A percentile compares a stretch with the other conserved stretches of the same genome.
Conservation (phyloP, 2,329 filamentous ascomycete species). For the Colletotrichum eremochloae region DNA sequence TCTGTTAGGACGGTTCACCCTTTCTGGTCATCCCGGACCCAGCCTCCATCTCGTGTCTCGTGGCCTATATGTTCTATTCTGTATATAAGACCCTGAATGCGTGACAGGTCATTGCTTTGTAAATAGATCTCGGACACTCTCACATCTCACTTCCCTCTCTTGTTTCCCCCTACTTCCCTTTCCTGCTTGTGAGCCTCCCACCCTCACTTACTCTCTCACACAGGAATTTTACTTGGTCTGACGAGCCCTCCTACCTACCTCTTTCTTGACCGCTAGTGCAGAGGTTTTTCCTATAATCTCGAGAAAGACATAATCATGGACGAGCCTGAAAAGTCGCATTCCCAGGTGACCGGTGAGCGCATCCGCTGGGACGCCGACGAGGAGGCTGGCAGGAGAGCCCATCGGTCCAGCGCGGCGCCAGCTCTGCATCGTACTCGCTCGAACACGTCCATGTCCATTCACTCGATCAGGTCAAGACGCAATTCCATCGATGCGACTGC, state of each 20-base stretch:
- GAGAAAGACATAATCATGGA: constrained; percentile 44
- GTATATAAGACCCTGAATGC: constrained; percentile 37
- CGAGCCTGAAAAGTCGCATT: constrained; percentile 45
- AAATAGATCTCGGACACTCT: constrained; percentile 21
- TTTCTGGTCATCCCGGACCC: constrained; percentile 5
- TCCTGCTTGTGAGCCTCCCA: constrained; percentile 9
- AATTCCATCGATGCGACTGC: constrained; percentile 56
- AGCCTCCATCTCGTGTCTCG: not conserved
- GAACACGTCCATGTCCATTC: constrained; percentile 57
- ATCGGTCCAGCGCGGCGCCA: constrained; percentile 38
- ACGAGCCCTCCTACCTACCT: not conserved
- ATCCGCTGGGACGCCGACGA: constrained; percentile 57
- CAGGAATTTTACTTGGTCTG: not conserved
- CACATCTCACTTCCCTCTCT: constrained; percentile 13
- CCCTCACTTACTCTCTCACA: not conserved
- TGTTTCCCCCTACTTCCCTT: not conserved
- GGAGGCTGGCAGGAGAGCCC: constrained; percentile 43
- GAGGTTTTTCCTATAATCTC: not conserved
- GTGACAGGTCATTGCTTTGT: constrained; percentile 12
- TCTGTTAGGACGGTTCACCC: constrained; percentile 18
- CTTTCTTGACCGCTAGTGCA: not conserved
- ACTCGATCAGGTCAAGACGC: constrained; percentile 53
- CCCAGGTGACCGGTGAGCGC: constrained; percentile 44
- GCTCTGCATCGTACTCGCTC: constrained; percentile 48
- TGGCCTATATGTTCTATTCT: constrained; percentile 1